These are phyloP conservation scores for Epithemia pelagica DNA, from an alignment of 108 stramenopile species.

Conservation along the genomic window DNA sequence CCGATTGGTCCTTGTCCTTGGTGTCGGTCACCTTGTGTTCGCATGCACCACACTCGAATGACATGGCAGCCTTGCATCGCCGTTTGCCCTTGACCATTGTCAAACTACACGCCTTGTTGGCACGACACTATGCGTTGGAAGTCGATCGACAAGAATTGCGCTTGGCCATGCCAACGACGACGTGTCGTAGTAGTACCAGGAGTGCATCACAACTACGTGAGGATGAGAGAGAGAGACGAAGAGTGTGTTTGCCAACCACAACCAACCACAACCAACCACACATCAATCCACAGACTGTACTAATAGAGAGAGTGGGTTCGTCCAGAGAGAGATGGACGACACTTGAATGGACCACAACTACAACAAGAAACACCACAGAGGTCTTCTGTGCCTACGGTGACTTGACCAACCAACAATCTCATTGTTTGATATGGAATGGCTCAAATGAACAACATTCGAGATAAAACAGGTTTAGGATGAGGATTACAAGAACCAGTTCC, in stretches of 20 bases:
- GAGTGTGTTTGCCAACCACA: no score
- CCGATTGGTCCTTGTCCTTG: background rate
- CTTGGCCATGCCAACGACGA: no score
- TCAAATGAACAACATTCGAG: slow-evolving; percentile 55
- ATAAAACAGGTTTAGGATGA: slow-evolving; percentile 70
- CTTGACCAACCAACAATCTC: slow-evolving; percentile 51
- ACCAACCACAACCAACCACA: no score
- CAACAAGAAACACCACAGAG: no score
- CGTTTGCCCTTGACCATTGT: background rate
- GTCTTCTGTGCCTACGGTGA: slow-evolving; percentile 62
- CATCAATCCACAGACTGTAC: no score
- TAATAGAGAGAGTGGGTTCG: no score
- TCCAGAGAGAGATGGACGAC: no score
- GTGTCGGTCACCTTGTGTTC: background rate
- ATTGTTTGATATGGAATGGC: slow-evolving; percentile 78
- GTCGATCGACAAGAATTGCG: background rate
- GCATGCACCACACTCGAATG: background rate
- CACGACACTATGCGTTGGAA: background rate
- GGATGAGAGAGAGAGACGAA: no score
- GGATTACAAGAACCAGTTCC: slow-evolving; percentile 56
- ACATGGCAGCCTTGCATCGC: background rate
- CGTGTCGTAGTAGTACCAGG: no score
- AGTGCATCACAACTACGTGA: no score
- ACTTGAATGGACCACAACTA: no score
- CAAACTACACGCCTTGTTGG: background rate